Conservation (phyloP, 225 moss, liverwort and hornwort genomes). For the Polytrichum commune region DNA sequence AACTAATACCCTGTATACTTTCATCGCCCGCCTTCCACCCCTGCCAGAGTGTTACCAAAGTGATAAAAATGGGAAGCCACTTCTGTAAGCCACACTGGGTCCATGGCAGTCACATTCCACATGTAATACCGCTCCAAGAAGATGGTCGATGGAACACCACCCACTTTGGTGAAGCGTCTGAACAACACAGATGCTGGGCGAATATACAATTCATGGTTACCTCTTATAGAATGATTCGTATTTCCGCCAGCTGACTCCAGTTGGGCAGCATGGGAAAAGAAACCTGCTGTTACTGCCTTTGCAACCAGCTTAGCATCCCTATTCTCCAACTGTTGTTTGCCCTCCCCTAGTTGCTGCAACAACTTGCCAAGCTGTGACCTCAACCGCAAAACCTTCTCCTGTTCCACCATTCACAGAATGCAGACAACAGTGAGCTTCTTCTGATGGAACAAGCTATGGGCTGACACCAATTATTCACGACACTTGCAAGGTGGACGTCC, state of each 20-base stretch:
- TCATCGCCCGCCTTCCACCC: too few relatives aligned
- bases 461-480: too few relatives aligned
- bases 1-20: too few relatives aligned
- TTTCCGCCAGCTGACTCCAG: slow-evolving; percentile 81
- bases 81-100: slow-evolving; percentile 76
- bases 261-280: slow-evolving; percentile 77
- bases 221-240: slow-evolving; percentile 57
- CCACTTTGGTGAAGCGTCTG: slow-evolving; percentile 87
- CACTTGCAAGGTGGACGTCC: too few relatives aligned
- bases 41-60: slow-evolving; percentile 5
- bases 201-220: slow-evolving; percentile 74
- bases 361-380: slow-evolving; percentile 67
- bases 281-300: slow-evolving; percentile 75
- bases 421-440: not conserved
- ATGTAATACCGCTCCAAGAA: slow-evolving; percentile 86
- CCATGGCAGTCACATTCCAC: slow-evolving; percentile 76
- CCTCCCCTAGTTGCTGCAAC: slow-evolving; percentile 60
- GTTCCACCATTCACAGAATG: slow-evolving; percentile 10
- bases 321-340: slow-evolving; percentile 46
- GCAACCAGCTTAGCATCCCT: slow-evolving; percentile 62
- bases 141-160: slow-evolving; percentile 84
- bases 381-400: slow-evolving; percentile 76
- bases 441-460: too few relatives aligned
- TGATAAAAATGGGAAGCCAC: slow-evolving; percentile 71
- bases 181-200: slow-evolving; percentile 94